These are phyloP conservation scores for Rubroboletus pulcherrimus DNA, from an alignment of 768 basidiomycete species.

Conservation along the genomic window DNA sequence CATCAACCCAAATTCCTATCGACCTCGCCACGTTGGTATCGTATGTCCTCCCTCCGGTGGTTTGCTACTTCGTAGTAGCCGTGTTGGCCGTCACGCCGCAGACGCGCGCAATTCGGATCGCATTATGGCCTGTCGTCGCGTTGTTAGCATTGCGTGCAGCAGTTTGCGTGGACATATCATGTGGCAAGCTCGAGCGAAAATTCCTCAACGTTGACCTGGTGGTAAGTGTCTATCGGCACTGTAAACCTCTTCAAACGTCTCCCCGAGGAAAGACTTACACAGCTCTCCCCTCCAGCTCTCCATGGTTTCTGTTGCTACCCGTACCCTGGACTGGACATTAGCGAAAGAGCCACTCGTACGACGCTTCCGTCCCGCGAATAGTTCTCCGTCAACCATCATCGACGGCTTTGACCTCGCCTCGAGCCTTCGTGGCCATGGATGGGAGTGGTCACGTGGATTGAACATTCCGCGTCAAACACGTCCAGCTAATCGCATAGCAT, in stretches of 20 bases:
- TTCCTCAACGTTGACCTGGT: constrained; percentile 7
- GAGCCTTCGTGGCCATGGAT: constrained; percentile 56
- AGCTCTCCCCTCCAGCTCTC: not conserved
- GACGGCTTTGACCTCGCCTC: constrained; percentile 49
- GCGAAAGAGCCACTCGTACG: constrained; percentile 13
- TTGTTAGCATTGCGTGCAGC: constrained; percentile 41
- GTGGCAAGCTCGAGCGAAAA: not conserved
- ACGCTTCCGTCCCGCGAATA: constrained; percentile 2
- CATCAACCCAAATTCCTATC: constrained; percentile 23
- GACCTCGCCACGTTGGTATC: constrained; percentile 31
- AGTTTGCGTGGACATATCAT: constrained; percentile 10
- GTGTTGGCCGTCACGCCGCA: constrained; percentile 45
- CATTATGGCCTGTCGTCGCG: constrained; percentile 44
- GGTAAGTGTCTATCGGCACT: constrained; percentile 4
- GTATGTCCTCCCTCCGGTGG: constrained; percentile 39
- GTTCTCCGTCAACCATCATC: not conserved
- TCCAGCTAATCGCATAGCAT: constrained; percentile 35
- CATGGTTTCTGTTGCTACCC: constrained; percentile 11
- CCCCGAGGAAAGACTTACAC: not conserved
- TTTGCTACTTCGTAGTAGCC: constrained; percentile 46
- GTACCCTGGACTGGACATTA: constrained; percentile 19
- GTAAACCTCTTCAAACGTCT: not conserved
- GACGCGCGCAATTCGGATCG: constrained; percentile 42
- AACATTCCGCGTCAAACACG: constrained; percentile 37
- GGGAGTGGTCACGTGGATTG: constrained; percentile 49